Base-by-base conservation (phyloP, 768 basidiomycete species). In the Mrakia blollopis region DNA sequence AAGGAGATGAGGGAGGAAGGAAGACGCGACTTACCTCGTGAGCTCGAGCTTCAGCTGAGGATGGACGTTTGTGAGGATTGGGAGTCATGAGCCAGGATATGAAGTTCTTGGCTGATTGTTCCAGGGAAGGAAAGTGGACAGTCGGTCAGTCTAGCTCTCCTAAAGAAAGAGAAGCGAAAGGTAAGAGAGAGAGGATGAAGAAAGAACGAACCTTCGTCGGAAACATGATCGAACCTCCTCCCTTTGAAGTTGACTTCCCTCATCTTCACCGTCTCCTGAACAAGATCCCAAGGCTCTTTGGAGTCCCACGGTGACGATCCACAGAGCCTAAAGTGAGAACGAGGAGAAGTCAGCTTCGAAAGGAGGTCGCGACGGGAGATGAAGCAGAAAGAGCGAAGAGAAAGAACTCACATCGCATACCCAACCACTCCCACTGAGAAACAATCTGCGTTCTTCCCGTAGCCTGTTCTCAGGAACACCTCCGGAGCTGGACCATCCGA, bases 271-370 rank as follows among this genome's bases (percentile, higher is more conserved):
- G 76, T 77, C 76, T 77, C 76, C 41, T 77, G 61, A 18, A 77
- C 71, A 28, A 77, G 72, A 23, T 77, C 76, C 76, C 76, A 77
- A 7, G 76, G 76, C 21, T 77, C 76, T 39, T 72, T 63, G 21
- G 76, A 72, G 35, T 77, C 63, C 76, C 76, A 77, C 23, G 76
- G 76, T 28, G 76, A 72, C 9, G 76, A 77, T 28, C 76, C 76
- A 54, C 76, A 72, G 54, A 77, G 50, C 70, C 76, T 77, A 57
- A 30, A 37, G 41, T 1, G 7, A 39, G 35, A 14, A 50, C 14
- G 44, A 21, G n/a, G 16, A n/a, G n/a, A 14, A 21, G 47, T 4
- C 14, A 50, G 18, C 47, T 50, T n/a, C n/a, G 28, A 68, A 50
- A 63, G 21, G 35, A 57, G 28, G 28, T 37, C 14, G 61, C 18